Base-by-base conservation (phyloP, 1,284 basidiomycete genomes). In the Anthracocystis walkeri region DNA sequence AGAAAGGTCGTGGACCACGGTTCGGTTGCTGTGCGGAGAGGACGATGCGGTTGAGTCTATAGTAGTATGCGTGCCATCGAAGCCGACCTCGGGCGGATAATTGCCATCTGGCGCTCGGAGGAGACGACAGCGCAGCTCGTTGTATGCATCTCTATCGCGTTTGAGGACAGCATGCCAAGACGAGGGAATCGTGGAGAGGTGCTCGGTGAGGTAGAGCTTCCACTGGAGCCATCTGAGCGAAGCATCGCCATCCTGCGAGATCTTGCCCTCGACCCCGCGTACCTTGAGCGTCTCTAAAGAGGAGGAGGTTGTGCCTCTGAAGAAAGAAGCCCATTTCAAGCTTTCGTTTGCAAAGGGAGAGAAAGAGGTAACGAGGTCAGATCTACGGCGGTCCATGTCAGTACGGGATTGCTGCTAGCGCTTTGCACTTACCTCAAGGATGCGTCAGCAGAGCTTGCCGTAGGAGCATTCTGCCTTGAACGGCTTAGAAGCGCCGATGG, bases 31-130 rank as follows among this genome's bases (percentile, higher is more conserved):
- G 42, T 27, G 44, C 14, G 35, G 41, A 5, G 50, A 41, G 11
- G 38, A 35, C 12, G 35, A 2, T 7, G 46, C 11, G 23, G 33
- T 20, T 23, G 52, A 45, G 1, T 57, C 44, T 6, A 63, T 49
- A 2, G 53, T 66, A 18, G 62, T 69, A 20, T 67, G 51, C 14
- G 58, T 55, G 21, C 61, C 63, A 16, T 70, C 65, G 35, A 77
- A 65, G 45, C 71, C 71, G n/a, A 72, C 61, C 25, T 75, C 64
- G 49, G 75, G 75, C 12, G 75, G 71, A 62, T 67, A 77, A 23
- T 71, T 74, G 63, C 75, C 75, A 31, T 77, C 75, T 16, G 75
- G 75, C n/a, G 75, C 75, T 10, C 72, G 60, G 16, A 77, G 60
- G n/a, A 68, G 53, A 20, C 59, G 59, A 20, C 66, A 71, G 12